A percentile compares a stretch with the other conserved stretches of the same genome.
phyloP scores from a whole-genome alignment of 192 early-diverging fungal genomes.

The Coemansia sp. region DNA sequence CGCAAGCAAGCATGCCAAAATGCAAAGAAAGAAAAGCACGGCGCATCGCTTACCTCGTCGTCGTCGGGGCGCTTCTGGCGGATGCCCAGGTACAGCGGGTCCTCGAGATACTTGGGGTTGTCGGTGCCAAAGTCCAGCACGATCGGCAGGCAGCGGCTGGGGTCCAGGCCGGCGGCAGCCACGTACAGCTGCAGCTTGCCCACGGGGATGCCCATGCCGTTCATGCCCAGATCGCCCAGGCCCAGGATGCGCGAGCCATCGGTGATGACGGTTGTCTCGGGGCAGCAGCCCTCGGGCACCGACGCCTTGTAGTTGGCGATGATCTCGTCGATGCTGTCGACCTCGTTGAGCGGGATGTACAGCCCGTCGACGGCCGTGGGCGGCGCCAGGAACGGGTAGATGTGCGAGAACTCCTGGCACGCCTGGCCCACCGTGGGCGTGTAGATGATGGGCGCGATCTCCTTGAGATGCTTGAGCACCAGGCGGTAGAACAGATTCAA shows the following conservation, averaged over 20 bases:
- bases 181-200: constrained; percentile 94
- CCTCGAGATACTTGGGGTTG: constrained; percentile 73
- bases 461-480: constrained; percentile 73
- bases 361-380: constrained; percentile 78
- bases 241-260: constrained; percentile 94
- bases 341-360: constrained; percentile 75
- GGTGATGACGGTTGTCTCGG: constrained; percentile 90
- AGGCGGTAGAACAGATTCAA: constrained; percentile 80
- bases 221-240: constrained; percentile 90
- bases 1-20: not conserved
- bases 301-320: constrained; percentile 75
- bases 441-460: constrained; percentile 77
- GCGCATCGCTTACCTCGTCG: constrained; percentile 45
- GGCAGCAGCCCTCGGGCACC: constrained; percentile 57
- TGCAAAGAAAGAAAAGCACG: not conserved
- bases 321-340: constrained; percentile 70
- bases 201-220: constrained; percentile 94
- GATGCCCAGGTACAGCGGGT: constrained; percentile 88
- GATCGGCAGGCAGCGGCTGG: constrained; percentile 83
- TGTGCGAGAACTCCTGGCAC: constrained; percentile 84
- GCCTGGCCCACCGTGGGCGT: constrained; percentile 82
- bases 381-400: constrained; percentile 79
- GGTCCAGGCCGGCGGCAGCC: constrained; percentile 81
- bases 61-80: constrained; percentile 64
- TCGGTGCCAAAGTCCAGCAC: constrained; percentile 91